phyloP scores from a whole-genome alignment of 1,139 yeast genomes.

The Hansenula anomala region DNA sequence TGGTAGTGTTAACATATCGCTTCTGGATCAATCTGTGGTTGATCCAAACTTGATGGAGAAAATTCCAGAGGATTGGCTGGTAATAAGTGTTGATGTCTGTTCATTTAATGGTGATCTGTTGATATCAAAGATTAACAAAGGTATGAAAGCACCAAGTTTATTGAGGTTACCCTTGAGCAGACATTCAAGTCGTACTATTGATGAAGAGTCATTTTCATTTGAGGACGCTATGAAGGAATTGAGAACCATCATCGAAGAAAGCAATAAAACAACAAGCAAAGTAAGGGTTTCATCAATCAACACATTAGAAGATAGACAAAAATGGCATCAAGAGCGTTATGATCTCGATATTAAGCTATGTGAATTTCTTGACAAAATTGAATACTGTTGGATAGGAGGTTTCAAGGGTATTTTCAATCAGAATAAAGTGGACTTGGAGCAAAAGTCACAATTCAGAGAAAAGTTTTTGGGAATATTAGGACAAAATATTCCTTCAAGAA shows the following conservation, averaged over 20 bases:
- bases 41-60: constrained; percentile 6
- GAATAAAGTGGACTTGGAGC: constrained; percentile 23
- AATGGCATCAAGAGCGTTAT: constrained; percentile 78
- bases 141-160: constrained; percentile 34
- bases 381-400: constrained; percentile 77
- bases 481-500: constrained; percentile 34
- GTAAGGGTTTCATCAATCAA: constrained; percentile 40
- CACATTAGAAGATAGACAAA: constrained; percentile 56
- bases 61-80: constrained; percentile 51
- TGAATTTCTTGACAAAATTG: constrained; percentile 52
- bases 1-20: not conserved
- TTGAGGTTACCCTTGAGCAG: constrained; percentile 60
- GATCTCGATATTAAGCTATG: constrained; percentile 54
- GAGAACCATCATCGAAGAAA: constrained; percentile 46
- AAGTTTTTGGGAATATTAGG: constrained; percentile 32
- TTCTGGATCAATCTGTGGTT: not conserved
- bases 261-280: constrained; percentile 55
- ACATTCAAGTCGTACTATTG: constrained; percentile 40
- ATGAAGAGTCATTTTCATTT: constrained; percentile 40
- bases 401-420: constrained; percentile 57
- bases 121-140: constrained; percentile 39
- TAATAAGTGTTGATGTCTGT: constrained; percentile 62
- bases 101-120: constrained; percentile 52
- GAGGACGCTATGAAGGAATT: constrained; percentile 42
- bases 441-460: constrained; percentile 32